Conservation (phyloP, 2,329 filamentous ascomycete species). For the Acrocalymma vagum region DNA sequence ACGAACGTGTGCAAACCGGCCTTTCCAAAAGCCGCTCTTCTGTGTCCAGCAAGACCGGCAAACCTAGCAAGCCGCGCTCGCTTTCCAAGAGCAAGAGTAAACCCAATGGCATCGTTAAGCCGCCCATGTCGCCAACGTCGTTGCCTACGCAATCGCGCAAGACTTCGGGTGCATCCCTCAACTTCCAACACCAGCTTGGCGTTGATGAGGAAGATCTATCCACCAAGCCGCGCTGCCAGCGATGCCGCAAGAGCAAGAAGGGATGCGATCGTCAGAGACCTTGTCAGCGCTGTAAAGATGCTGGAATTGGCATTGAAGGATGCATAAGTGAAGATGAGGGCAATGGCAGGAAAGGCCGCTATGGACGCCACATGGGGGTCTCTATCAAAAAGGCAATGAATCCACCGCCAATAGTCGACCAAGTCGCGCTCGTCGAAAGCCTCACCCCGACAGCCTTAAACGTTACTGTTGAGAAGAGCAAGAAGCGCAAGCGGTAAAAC, state of each 20-base stretch:
- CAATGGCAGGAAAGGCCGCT: conserved; percentile 95
- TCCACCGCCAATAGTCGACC: conserved; percentile 43
- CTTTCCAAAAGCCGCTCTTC: conserved; percentile 47
- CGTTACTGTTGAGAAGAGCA: conserved; percentile 64
- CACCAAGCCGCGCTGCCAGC: conserved; percentile 95
- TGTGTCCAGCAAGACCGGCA: conserved; percentile 49
- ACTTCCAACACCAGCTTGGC: conserved; percentile 68
- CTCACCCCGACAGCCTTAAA: conserved; percentile 22
- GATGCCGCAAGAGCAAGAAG: conserved; percentile 99
- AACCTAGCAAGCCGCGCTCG: conserved; percentile 49
- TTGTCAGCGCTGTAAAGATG: conserved; percentile 94
- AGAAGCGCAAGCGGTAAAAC: conserved; percentile 72
- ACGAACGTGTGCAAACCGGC: conserved; percentile 53
- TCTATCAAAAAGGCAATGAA: conserved; percentile 67
- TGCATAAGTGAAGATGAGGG: conserved; percentile 98
- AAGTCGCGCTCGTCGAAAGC: conserved; percentile 28
- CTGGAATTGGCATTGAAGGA: conserved; percentile 89
- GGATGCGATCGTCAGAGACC: conserved; percentile 96
- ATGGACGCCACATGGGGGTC: conserved; percentile 75
- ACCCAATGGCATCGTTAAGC: conserved; percentile 47
- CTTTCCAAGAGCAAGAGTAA: conserved; percentile 63
- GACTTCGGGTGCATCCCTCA: conserved; percentile 74
- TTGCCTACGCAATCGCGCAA: conserved; percentile 76
- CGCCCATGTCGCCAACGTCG: conserved; percentile 65
- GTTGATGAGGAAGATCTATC: conserved; percentile 89